These are phyloP conservation scores for Perkinsela sp. DNA, from an alignment of 208 protist genomes.

Conservation along the genomic window DNA sequence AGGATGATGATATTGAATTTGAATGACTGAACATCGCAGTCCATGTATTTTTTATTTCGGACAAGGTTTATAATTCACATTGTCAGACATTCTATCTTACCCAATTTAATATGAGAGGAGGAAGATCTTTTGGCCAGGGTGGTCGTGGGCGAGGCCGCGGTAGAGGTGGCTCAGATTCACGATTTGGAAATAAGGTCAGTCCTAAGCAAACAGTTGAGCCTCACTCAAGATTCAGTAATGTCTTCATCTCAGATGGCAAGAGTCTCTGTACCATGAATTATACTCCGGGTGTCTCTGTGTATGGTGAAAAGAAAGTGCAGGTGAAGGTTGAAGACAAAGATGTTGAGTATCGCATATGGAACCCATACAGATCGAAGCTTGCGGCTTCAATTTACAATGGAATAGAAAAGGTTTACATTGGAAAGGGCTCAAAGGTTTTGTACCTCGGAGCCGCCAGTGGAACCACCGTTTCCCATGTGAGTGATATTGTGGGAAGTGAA, in stretches of 20 bases:
- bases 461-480: constrained; percentile 98
- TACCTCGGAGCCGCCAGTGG: constrained; percentile 99
- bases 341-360: constrained; percentile 99
- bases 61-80: no score
- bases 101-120: no score
- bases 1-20: no score
- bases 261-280: constrained; percentile 90
- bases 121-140: constrained; percentile 14
- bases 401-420: constrained; percentile 91
- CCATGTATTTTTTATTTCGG: no score
- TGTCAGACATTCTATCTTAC: no score
- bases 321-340: constrained; percentile 66
- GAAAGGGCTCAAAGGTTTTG: constrained; percentile 92
- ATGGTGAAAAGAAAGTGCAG: constrained; percentile 96
- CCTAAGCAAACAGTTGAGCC: constrained; percentile 86
- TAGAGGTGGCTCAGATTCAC: constrained; percentile 21
- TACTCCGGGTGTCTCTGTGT: constrained; percentile 92
- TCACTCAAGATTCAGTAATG: constrained; percentile 79
- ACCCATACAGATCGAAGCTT: constrained; percentile 98
- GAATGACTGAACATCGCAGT: no score
- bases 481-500: constrained; percentile 94
- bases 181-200: constrained; percentile 32
- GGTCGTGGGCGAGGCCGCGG: constrained; percentile 17
- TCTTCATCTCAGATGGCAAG: constrained; percentile 94
- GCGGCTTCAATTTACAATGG: constrained; percentile 90